Base-by-base conservation (phyloP, 2,329 filamentous ascomycete species). In the Fusarium xyrophilum region DNA sequence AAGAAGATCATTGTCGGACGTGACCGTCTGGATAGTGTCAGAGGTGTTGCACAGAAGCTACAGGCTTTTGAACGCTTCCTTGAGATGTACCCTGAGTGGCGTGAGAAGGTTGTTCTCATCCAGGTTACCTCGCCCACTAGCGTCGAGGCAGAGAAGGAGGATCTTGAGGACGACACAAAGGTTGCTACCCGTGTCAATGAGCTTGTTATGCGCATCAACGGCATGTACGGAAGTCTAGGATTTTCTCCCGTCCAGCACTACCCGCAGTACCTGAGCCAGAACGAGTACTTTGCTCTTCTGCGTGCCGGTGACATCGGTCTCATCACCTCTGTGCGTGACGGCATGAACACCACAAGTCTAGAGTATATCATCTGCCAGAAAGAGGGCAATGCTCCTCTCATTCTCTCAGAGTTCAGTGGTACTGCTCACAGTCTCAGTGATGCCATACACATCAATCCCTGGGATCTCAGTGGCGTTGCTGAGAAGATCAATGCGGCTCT, bases 291-390 rank as follows among this genome's bases (percentile, higher is more conserved):
- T 79, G 94, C 95, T 7, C 86, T 98, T n/a, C 86, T 98, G 54
- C 89, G 95, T 27, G 89, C 93, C 5, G 94, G 92, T 35, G 93
- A 98, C 77, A 92, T 97, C 70, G 95, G 93, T 7, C 84, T 98
- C 52, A 97, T 98, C 79, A 97, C 96, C 10, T 97, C 93, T 71
- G 94, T 98, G 25, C 89, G 95, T 63, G 96, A 98, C 78, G 95
- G 95, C 61, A 97, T 98, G 94, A 98, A 97, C 82, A 97, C 95
- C 1, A 97, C 94, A 23, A 96, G 93, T 77, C 83, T 98, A 72
- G 96, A 98, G 79, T 98, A 97, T 77, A 89, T 98, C 60, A 87
- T 97, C 60, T 97, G 93, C 78, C 95, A 98, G 79, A 91, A 93
- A 74, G 91, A 96, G 67, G 90, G 89, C 59, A 89, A 94, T 71